phyloP scores from a whole-genome alignment of 768 basidiomycete genomes.

The Rhodotorula diobovata region DNA sequence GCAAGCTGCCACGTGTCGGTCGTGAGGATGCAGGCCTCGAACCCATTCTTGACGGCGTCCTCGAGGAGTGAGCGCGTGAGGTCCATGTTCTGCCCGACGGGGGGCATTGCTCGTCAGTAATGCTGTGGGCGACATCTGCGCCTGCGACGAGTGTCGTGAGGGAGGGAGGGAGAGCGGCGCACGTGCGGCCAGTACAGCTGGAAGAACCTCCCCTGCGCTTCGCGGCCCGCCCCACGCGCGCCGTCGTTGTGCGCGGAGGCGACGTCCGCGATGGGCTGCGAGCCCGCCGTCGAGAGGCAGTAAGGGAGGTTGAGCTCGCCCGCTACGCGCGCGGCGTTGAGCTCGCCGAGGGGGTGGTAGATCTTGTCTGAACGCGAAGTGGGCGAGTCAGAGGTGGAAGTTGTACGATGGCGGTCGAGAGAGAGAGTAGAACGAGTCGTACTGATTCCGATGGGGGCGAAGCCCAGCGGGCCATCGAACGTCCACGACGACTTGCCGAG shows the following conservation, averaged over 20 bases:
- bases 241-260: slow-evolving; percentile 59
- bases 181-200: slow-evolving; percentile 55
- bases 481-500: slow-evolving; percentile 44
- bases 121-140: too few relatives aligned
- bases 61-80: slow-evolving; percentile 54
- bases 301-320: slow-evolving; percentile 61
- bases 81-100: slow-evolving; percentile 52
- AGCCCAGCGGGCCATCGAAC: slow-evolving; percentile 56
- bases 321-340: slow-evolving; percentile 65
- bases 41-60: slow-evolving; percentile 54
- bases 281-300: slow-evolving; percentile 70
- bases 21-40: slow-evolving; percentile 46
- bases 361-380: slow-evolving; percentile 57
- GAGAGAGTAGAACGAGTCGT: background rate
- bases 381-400: too few relatives aligned
- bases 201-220: slow-evolving; percentile 50
- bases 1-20: slow-evolving; percentile 33
- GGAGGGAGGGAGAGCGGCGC: background rate
- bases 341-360: slow-evolving; percentile 65
- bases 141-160: too few relatives aligned
- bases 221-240: background rate
- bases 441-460: slow-evolving; percentile 67
- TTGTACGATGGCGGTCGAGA: too few relatives aligned
- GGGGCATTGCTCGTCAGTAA: background rate
- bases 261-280: slow-evolving; percentile 70